phyloP scores from a whole-genome alignment of 2,329 filamentous ascomycete genomes.

The Penicillium janthinellum region DNA sequence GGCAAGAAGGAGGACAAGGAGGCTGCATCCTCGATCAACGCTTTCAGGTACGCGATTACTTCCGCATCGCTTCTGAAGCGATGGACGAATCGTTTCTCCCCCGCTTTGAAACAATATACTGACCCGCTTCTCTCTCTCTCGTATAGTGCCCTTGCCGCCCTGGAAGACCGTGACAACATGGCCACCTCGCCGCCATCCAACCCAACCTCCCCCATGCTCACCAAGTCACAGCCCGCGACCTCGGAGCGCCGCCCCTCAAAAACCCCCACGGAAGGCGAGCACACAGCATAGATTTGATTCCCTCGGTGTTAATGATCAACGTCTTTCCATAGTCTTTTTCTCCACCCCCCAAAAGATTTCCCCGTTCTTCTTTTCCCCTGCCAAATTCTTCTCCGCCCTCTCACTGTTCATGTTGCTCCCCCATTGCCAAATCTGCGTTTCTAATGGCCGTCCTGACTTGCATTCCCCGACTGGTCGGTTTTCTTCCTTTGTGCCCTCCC shows the following conservation, averaged over 20 bases:
- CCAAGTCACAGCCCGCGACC: constrained; percentile 49
- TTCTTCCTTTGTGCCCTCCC: constrained; percentile 6
- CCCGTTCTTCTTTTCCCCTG: constrained; percentile 17
- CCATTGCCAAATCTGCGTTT: constrained; percentile 13
- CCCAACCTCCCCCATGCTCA: constrained; percentile 49
- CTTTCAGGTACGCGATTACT: constrained; percentile 72
- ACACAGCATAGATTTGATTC: constrained; percentile 44
- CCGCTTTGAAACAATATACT: not conserved
- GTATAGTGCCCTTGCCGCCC: constrained; percentile 49
- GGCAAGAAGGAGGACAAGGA: constrained; percentile 64
- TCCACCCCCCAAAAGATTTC: constrained; percentile 35
- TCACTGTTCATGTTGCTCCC: constrained; percentile 12
- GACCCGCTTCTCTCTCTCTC: constrained; percentile 10
- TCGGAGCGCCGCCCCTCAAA: constrained; percentile 47
- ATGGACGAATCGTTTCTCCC: not conserved
- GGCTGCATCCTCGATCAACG: constrained; percentile 75
- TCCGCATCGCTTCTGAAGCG: not conserved
- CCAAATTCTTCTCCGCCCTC: constrained; percentile 5
- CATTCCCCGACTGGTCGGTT: constrained; percentile 34
- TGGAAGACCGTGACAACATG: constrained; percentile 50
- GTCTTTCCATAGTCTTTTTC: constrained; percentile 32
- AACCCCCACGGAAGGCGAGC: constrained; percentile 44
- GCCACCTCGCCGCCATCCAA: constrained; percentile 53
- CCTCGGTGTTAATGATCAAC: constrained; percentile 43
- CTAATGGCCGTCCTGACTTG: constrained; percentile 19